Conservation (phyloP, 106 monocot species). For the Dioscorea zingiberensis region DNA sequence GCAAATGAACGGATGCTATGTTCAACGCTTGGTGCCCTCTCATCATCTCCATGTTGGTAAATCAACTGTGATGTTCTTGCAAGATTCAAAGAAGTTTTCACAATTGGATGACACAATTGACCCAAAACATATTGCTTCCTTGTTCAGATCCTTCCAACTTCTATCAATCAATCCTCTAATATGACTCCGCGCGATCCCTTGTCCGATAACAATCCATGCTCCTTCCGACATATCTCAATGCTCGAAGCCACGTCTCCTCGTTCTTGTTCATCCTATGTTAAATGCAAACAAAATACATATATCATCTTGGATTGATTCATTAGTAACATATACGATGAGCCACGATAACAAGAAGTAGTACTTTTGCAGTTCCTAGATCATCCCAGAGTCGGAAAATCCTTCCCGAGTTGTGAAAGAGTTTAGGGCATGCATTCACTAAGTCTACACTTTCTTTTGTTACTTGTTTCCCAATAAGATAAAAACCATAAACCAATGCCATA, state of each 20-base stretch:
- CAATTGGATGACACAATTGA: neutral
- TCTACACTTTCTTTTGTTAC: neutral
- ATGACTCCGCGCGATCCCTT: neutral
- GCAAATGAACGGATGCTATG: neutral
- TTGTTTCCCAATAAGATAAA: conserved; percentile 12
- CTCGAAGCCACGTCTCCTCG: conserved; percentile 9
- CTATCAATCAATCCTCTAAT: neutral
- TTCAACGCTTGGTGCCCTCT: neutral
- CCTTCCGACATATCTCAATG: conserved; percentile 5
- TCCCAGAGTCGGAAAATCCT: conserved; percentile 28
- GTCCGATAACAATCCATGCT: neutral
- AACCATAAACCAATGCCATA: conserved; percentile 9
- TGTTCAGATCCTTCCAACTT: conserved; percentile 3
- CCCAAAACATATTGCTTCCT: neutral
- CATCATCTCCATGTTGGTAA: conserved; percentile 15
- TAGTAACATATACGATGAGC: too few species aligned
- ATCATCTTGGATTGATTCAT: too few species aligned
- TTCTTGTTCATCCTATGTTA: conserved; percentile 4
- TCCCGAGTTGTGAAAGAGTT: conserved; percentile 11
- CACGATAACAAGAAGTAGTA: too few species aligned
- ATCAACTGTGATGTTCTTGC: conserved; percentile 7
- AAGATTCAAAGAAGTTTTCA: conserved; percentile 1
- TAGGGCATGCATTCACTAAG: neutral
- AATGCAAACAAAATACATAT: too few species aligned
- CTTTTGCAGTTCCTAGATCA: conserved; percentile 20